phyloP scores from a whole-genome alignment of 208 protist genomes.

The Kentomonas sorsogonicus region DNA sequence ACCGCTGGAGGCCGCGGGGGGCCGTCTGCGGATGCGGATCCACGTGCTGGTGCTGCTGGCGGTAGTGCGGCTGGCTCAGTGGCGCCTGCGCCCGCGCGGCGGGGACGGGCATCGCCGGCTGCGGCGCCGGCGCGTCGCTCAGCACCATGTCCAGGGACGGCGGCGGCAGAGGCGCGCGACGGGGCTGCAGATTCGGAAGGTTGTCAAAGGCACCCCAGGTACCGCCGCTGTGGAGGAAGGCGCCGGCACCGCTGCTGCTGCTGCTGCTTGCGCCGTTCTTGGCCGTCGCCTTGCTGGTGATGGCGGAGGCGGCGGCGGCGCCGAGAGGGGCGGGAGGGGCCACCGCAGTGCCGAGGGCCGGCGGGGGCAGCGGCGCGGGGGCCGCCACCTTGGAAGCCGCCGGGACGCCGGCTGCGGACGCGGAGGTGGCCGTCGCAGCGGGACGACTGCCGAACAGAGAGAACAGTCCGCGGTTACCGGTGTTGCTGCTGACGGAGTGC shows the following conservation, averaged over 20 bases:
- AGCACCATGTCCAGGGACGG: slow-evolving; percentile 12
- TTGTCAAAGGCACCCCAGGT: too few relatives aligned
- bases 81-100: too few relatives aligned
- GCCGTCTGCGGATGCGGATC: too few relatives aligned
- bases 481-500: background rate
- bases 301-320: background rate
- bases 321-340: background rate
- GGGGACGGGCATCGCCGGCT: slow-evolving; percentile 28
- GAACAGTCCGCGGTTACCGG: slow-evolving; percentile 16
- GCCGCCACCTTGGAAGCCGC: background rate
- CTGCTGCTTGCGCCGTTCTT: background rate
- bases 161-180: background rate
- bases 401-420: slow-evolving; percentile 26
- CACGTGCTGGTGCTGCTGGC: too few relatives aligned
- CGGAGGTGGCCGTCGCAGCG: slow-evolving; percentile 21
- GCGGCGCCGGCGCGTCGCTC: slow-evolving; percentile 19
- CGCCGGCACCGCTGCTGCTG: too few relatives aligned
- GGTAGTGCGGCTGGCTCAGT: too few relatives aligned
- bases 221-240: too few relatives aligned
- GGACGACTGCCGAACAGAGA: background rate
- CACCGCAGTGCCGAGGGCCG: background rate
- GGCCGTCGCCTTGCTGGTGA: background rate
- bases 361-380: background rate
- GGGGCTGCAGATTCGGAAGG: too few relatives aligned
- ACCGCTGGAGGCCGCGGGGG: too few relatives aligned